Base-by-base conservation (phyloP, 495 filamentous ascomycete species). In the Extremus antarcticus region DNA sequence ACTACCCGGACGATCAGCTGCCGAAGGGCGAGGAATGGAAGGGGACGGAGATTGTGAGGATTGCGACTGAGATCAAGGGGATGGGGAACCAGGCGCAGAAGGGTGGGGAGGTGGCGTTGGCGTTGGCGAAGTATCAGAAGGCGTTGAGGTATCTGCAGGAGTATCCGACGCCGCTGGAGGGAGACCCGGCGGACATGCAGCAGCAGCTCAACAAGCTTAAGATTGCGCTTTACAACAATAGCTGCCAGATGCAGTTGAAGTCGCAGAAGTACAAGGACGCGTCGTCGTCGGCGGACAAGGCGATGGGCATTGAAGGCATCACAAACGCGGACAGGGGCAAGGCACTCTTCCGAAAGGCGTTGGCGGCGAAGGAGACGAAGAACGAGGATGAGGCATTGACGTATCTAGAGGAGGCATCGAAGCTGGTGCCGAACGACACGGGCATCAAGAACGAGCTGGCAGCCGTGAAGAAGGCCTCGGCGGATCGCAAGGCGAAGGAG, bases 91-190 rank as follows among this genome's bases (percentile, higher is more conserved):
- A 78, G 59, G 90, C 90, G 0, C 97, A 95, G 79, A 95, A 95
- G 77, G 70, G 66, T 17, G 78, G 79, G 22, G 77, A 95, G 62
- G 65, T 85, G 29, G 65, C 72, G 35, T 73, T 86, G 21, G 91
- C 83, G 11, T 74, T 97, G 22, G 86, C 86, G 41, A 99, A 99
- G 74, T 99, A 99, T 73, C 86, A 94, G 71, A 99, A 99, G 74
- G 90, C 80, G n/a, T 70, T 99, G 52, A 85, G 92, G 58, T 99
- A 97, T 65, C 71, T 96, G 56, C 88, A 90, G 67, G 90, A 96
- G 71, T 87, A 92, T 66, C 84, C 88, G 11, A 80, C 82, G 48
- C 70, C 83, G 20, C 70, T 65, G 17, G 82, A 89, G 17, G 71
- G 76, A 1, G 88, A 90, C 56, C 74, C 83, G 35, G 73, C 75